These are phyloP conservation scores for Cytospora piceae DNA, from an alignment of 2,329 filamentous ascomycete genomes.

Conservation along the genomic window DNA sequence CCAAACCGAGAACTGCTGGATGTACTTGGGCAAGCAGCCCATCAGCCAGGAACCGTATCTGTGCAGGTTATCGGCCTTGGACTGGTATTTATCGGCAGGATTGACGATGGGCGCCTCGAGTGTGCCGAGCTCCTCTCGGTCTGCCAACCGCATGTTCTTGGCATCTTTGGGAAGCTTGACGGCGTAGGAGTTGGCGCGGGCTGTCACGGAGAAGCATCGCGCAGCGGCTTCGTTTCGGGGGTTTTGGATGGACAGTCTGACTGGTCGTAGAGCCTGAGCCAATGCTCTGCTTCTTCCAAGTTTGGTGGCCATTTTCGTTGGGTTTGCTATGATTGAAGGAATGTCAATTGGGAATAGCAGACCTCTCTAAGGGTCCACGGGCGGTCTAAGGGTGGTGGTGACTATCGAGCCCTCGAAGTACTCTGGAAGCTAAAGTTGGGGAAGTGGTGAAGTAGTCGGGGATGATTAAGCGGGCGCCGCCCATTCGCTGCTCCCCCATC, in stretches of 20 bases:
- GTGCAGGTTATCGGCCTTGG: conserved; percentile 86
- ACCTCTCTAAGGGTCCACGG: conserved; percentile 2
- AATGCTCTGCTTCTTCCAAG: conserved; percentile 60
- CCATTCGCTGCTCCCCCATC: conserved; percentile 16
- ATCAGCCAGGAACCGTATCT: conserved; percentile 96
- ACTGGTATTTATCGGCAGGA: conserved; percentile 88
- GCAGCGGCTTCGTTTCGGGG: conserved; percentile 45
- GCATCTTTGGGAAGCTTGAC: conserved; percentile 64
- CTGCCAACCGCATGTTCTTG: conserved; percentile 69
- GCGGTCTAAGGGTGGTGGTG: neutral
- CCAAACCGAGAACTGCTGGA: conserved; percentile 99
- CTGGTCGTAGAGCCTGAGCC: conserved; percentile 59
- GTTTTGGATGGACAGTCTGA: conserved; percentile 48
- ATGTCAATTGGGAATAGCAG: conserved; percentile 49
- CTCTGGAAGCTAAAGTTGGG: conserved; percentile 13
- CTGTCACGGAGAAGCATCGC: conserved; percentile 56
- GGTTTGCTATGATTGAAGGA: conserved; percentile 36
- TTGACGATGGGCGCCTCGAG: conserved; percentile 83
- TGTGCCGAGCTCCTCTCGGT: conserved; percentile 59
- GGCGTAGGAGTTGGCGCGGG: conserved; percentile 45
- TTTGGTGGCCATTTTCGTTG: conserved; percentile 61
- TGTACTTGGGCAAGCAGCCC: conserved; percentile 94
- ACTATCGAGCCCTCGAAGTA: conserved; percentile 4
- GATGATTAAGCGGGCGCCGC: conserved; percentile 26
- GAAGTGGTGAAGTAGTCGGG: conserved; percentile 29